Percentiles rank a stretch among this genome's conserved stretches.
Conservation (phyloP, 148 eudicot species). For the Heliamphora exappendiculata region DNA sequence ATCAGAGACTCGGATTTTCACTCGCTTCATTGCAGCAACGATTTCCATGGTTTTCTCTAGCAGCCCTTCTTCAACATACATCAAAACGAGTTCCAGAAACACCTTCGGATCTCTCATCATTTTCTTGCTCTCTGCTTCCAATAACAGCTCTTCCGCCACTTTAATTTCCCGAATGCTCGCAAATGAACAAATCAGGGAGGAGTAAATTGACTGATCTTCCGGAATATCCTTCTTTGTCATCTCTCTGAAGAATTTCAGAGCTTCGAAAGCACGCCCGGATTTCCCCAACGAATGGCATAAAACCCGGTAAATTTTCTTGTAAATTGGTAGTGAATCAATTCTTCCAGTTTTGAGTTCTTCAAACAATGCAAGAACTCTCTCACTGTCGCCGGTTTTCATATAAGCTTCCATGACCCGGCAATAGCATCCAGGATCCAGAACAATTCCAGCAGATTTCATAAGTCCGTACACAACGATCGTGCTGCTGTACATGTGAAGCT, state of each 20-base stretch:
- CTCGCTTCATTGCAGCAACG: conserved; percentile 46
- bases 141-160: conserved; percentile 46
- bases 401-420: conserved; percentile 63
- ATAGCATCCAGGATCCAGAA: conserved; percentile 46
- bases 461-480: conserved; percentile 35
- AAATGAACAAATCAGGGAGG: conserved; percentile 55
- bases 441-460: conserved; percentile 34
- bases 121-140: conserved; percentile 50
- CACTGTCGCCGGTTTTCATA: conserved; percentile 33
- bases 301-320: conserved; percentile 37
- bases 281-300: conserved; percentile 60
- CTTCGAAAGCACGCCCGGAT: conserved; percentile 40
- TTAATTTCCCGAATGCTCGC: conserved; percentile 34
- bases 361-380: conserved; percentile 50
- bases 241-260: conserved; percentile 52
- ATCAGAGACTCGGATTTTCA: conserved; percentile 55
- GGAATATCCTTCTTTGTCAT: conserved; percentile 47
- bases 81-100: conserved; percentile 59
- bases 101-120: conserved; percentile 78
- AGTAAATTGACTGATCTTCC: conserved; percentile 38
- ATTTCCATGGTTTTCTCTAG: conserved; percentile 59
- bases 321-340: conserved; percentile 16
- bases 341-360: conserved; percentile 35
- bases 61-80: conserved; percentile 59
- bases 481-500: conserved; percentile 82